Evolutionary conservation across 2,329 filamentous ascomycete species (phyloP).

Genomic region (Penicillium thymicola): DNA sequence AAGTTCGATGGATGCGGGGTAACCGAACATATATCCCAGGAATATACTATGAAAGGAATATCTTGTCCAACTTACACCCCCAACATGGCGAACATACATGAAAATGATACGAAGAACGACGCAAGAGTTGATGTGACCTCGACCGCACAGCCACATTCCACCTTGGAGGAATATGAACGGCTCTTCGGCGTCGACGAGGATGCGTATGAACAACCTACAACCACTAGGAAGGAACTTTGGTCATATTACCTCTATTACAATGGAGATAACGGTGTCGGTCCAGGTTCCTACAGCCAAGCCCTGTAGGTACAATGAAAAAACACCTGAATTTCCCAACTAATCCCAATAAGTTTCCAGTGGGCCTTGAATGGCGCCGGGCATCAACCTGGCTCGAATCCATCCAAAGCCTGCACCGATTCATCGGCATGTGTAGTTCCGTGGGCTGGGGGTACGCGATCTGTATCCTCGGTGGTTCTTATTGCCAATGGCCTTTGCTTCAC

Average conservation of each 20-base stretch:
- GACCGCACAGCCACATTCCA: constrained; percentile 9
- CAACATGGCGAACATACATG: not conserved
- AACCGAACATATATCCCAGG: not conserved
- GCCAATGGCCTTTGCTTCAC: constrained; percentile 44
- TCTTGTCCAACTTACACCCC: not conserved
- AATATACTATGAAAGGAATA: not conserved
- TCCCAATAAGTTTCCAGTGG: constrained; percentile 37
- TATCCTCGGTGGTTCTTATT: constrained; percentile 41
- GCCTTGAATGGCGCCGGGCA: constrained; percentile 38
- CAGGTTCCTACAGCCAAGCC: constrained; percentile 41
- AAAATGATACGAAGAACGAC: constrained; percentile 14
- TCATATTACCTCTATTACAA: constrained; percentile 47
- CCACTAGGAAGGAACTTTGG: constrained; percentile 42
- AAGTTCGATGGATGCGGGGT: not conserved
- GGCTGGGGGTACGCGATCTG: constrained; percentile 37
- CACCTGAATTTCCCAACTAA: not conserved
- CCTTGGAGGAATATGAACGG: constrained; percentile 32
- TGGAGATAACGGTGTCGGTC: constrained; percentile 45
- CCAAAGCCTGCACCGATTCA: constrained; percentile 29
- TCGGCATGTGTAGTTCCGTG: constrained; percentile 42
- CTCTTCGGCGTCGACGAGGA: constrained; percentile 39
- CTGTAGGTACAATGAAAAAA: constrained; percentile 24
- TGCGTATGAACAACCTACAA: constrained; percentile 39
- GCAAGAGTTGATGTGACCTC: constrained; percentile 1
- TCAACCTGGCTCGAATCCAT: constrained; percentile 37